Conservation (phyloP, 306 rosid species). For the Luffa acutangula region DNA sequence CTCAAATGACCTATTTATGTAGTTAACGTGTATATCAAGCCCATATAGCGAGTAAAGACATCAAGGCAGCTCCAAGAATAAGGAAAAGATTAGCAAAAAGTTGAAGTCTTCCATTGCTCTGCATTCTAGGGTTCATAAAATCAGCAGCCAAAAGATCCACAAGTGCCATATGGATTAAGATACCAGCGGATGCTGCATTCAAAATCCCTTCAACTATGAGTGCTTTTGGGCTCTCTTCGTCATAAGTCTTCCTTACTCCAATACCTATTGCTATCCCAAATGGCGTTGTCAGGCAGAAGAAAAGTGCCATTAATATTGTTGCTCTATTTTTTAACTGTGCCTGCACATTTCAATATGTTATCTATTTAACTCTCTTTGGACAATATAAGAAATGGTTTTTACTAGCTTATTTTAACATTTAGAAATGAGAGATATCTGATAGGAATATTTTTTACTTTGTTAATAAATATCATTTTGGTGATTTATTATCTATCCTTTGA, state of each 20-base stretch:
- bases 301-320: constrained; percentile 38
- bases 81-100: constrained; percentile 45
- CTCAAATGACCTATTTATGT: too few relatives aligned
- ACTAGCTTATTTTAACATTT: too few relatives aligned
- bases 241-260: constrained; percentile 33
- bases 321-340: constrained; percentile 44
- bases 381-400: too few relatives aligned
- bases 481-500: too few relatives aligned
- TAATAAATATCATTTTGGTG: too few relatives aligned
- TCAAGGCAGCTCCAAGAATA: constrained; percentile 55
- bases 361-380: too few relatives aligned
- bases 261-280: constrained; percentile 55
- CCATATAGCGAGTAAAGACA: constrained; percentile 64
- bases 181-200: constrained; percentile 59
- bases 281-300: constrained; percentile 68
- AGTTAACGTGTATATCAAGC: too few relatives aligned
- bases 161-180: constrained; percentile 62
- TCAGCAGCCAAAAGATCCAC: constrained; percentile 71
- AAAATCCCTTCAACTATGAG: constrained; percentile 48
- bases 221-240: constrained; percentile 39
- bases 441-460: too few relatives aligned
- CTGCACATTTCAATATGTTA: constrained; percentile 16
- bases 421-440: too few relatives aligned
- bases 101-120: constrained; percentile 30
- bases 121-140: constrained; percentile 55